phyloP scores from a whole-genome alignment of 2,329 filamentous ascomycete genomes.

The Penicillium palitans region DNA sequence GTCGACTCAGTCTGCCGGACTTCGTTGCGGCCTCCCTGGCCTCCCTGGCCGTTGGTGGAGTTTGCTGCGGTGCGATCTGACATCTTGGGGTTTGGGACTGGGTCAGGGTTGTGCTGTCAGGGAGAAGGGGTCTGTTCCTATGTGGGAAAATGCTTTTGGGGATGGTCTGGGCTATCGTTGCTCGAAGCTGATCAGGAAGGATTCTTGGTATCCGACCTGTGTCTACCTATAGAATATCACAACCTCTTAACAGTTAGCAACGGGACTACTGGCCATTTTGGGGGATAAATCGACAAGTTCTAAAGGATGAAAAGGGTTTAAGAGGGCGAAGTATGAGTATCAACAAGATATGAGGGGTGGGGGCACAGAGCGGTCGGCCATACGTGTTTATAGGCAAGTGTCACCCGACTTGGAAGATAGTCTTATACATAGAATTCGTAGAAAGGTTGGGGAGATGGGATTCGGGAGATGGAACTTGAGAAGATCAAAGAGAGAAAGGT shows the following conservation, averaged over 20 bases:
- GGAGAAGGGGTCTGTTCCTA: not conserved
- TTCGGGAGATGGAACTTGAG: not conserved
- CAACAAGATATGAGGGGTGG: not conserved
- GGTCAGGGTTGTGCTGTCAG: not conserved
- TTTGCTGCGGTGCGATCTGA: not conserved
- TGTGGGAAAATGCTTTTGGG: not conserved
- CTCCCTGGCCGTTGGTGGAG: not conserved
- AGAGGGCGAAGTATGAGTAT: not conserved
- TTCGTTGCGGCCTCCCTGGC: not conserved
- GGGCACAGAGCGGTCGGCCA: constrained; percentile 9
- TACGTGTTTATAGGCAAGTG: constrained; percentile 2
- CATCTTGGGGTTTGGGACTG: not conserved
- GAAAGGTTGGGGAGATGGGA: not conserved
- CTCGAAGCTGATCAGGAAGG: not conserved
- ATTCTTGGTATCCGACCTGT: not conserved
- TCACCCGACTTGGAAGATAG: not conserved
- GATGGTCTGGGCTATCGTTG: not conserved
- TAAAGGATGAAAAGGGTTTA: not conserved
- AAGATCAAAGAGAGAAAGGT: not conserved
- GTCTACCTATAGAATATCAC: not conserved
- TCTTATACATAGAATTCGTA: not conserved
- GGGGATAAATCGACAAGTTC: not conserved
- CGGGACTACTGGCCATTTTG: not conserved
- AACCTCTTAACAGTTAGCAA: not conserved
- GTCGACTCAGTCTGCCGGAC: not conserved